Evolutionary conservation across 1,284 basidiomycete species (phyloP), one percentile per base, ranked within the genome.

Genomic region (Acaromyces ingoldii): DNA sequence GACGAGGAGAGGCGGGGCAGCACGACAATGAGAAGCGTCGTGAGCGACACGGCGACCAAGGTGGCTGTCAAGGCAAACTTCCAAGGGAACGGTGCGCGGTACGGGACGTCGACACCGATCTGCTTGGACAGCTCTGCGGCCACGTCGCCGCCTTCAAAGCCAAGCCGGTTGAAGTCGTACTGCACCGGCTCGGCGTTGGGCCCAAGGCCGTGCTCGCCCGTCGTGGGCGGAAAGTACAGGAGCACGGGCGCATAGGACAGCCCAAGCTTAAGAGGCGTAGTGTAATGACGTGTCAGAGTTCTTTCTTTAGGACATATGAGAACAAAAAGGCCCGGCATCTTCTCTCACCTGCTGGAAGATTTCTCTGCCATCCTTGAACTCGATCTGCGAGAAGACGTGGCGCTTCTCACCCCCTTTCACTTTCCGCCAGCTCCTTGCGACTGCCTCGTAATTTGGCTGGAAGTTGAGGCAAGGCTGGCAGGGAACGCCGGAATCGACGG

Each of bases 241-340:
- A 71, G 41, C 4, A 62, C 65, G 1, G 69, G 69, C 0, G 69
- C 69, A 40, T 71, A 62, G 33, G 62, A 53, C 31, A 71, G 53
- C 19, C 54, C 37, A 37, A 65, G 58, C 56, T 67, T 59, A n/a
- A n/a, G n/a, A n/a, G 10, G 59, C 2, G 24, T 3, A 36, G 45
- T 31, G 24, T 24, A 30, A 21, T 3, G 36, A 33, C 25, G 24
- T 17, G 28, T 46, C 33, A 49, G 2, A 10, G 44, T 17, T 44
- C 3, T 48, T 13, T 50, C 49, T 19, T 26, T n/a, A n/a, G n/a
- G n/a, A n/a, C n/a, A n/a, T n/a, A n/a, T n/a, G n/a, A n/a, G n/a
- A n/a, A n/a, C n/a, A n/a, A n/a, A n/a, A n/a, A n/a, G n/a, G n/a
- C n/a, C n/a, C n/a, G n/a, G n/a, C n/a, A n/a, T 21, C 6, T 10